Evolutionary conservation across 768 basidiomycete genomes (phyloP), one percentile per base, ranked within the genome.

Genomic region (Cystofilobasidium macerans): DNA sequence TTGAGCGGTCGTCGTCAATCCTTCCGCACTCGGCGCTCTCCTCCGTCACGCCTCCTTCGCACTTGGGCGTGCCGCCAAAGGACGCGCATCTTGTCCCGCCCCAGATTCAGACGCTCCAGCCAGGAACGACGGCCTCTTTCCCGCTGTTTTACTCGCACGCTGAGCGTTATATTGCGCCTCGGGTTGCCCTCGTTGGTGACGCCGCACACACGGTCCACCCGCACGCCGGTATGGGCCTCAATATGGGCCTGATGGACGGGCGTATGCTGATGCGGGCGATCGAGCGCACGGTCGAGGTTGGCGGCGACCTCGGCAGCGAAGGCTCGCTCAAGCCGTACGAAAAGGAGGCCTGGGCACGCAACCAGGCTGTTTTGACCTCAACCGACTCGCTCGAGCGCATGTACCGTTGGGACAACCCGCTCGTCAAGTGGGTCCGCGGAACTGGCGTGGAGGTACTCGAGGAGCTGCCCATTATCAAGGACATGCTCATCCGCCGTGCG

Each of bases 171-270:
- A 78, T 93, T 51, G 90, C 72, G 12, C 33, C 68, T 20, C 82
- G 94, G 5, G 93, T 89, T 0, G 92, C 86, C 2, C 84, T 98
- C 11, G 83, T 98, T 1, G 95, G 95, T 2, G 95, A 99, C 76
- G 93, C 94, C 1, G 95, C 93, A 22, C 95, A 98, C 73, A 89
- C 89, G 0, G 79, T 91, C 1, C 94, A 98, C 73, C 94, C 95
- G 1, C 82, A 98, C 32, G 94, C 93, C 0, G 95, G 95, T 2
- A 94, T 98, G 74, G 95, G 94, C 0, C 80, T 98, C 47, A 98
- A 99, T 75, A 78, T 94, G 73, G 95, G 94, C n/a, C 78, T 99
- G 33, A 86, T 80, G 1, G 94, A 99, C 74, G 89, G 86, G 3
- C 81, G 86, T 72, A 81, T 81, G 64, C 81, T 99, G 18, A 78